phyloP scores from a whole-genome alignment of 805 yeast genomes.

The Starmerella asiatica region DNA sequence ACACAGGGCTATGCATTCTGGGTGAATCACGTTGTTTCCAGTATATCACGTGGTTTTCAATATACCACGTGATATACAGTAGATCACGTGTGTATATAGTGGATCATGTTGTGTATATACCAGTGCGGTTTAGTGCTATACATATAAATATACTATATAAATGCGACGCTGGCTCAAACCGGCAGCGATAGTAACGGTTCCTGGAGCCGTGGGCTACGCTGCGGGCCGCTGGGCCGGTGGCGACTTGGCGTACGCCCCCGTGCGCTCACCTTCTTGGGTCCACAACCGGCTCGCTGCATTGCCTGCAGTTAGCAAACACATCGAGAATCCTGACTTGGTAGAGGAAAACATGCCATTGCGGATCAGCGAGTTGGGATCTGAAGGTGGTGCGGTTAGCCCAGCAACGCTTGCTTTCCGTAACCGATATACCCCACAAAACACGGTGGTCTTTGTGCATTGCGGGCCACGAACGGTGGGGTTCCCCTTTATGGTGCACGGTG shows the following conservation, averaged over 20 bases:
- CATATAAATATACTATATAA: too few species aligned
- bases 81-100: too few species aligned
- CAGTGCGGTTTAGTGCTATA: too few species aligned
- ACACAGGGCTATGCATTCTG: too few species aligned
- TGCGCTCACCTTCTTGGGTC: slow-evolving; percentile 9
- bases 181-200: background rate
- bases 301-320: slow-evolving; percentile 39
- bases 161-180: background rate
- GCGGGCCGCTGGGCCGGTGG: background rate
- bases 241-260: slow-evolving; percentile 7
- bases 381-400: slow-evolving; percentile 52
- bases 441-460: slow-evolving; percentile 55
- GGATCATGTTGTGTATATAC: too few species aligned
- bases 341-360: slow-evolving; percentile 34
- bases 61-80: too few species aligned
- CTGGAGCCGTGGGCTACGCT: background rate
- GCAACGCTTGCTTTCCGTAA: slow-evolving; percentile 59
- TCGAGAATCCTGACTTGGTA: slow-evolving; percentile 29
- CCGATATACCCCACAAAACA: slow-evolving; percentile 41
- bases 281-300: slow-evolving; percentile 22
- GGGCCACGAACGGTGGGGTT: slow-evolving; percentile 75
- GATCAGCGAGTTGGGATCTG: slow-evolving; percentile 26
- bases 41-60: too few species aligned
- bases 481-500: slow-evolving; percentile 82
- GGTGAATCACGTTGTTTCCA: too few species aligned